phyloP scores from a whole-genome alignment of 1,284 basidiomycete genomes.

The Leccinum fallax region DNA sequence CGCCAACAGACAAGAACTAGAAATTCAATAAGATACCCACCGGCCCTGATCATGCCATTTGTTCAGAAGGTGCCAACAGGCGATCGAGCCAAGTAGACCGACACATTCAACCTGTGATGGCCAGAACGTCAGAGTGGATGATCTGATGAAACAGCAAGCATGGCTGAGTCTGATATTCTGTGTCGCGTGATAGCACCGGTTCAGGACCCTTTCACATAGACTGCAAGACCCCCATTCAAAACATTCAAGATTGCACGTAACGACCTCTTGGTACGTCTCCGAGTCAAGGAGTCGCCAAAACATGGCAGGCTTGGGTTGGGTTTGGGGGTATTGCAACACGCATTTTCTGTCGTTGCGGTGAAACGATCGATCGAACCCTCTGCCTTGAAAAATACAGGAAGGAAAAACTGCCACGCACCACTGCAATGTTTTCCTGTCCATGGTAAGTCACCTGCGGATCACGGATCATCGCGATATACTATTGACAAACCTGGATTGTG shows the following conservation, averaged over 20 bases:
- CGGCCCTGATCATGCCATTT: no score
- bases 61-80: not conserved
- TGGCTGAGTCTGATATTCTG: slow-evolving; percentile 57
- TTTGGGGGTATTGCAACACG: no score
- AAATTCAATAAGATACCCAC: no score
- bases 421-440: no score
- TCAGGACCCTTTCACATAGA: not conserved
- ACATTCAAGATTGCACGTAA: not conserved
- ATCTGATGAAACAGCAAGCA: slow-evolving; percentile 51
- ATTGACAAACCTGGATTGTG: not conserved
- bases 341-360: no score
- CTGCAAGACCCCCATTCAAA: not conserved
- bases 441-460: no score
- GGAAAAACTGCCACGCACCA: no score
- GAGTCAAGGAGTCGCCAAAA: not conserved
- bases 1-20: no score
- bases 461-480: not conserved
- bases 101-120: slow-evolving; percentile 57
- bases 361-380: no score
- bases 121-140: slow-evolving; percentile 45
- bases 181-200: not conserved
- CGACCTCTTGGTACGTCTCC: slow-evolving; percentile 52
- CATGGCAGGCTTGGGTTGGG: no score
- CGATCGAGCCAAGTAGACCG: slow-evolving; percentile 13
- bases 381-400: no score